phyloP scores from a whole-genome alignment of 1,284 basidiomycete genomes.

The Cerioporus squamosus region DNA sequence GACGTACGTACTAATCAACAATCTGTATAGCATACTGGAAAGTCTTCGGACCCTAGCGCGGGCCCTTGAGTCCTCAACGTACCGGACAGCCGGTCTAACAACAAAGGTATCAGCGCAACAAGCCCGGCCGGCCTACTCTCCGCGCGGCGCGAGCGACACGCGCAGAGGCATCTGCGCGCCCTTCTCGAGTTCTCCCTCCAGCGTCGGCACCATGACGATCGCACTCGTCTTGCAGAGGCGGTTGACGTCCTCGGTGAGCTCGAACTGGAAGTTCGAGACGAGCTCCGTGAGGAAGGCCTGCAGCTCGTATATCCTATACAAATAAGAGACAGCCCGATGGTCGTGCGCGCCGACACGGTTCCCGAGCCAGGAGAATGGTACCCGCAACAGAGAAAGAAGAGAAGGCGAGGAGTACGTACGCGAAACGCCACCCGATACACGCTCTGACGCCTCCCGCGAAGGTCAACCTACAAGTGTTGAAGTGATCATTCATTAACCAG shows the following conservation, averaged over 20 bases:
- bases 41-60: too few species aligned
- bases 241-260: constrained; percentile 43
- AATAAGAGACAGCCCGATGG: too few species aligned
- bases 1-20: too few species aligned
- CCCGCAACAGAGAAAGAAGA: background rate
- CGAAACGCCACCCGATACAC: constrained; percentile 58
- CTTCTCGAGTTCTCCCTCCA: constrained; percentile 51
- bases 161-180: constrained; percentile 57
- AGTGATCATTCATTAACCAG: constrained; percentile 2
- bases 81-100: too few species aligned
- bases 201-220: constrained; percentile 57
- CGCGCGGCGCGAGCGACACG: constrained; percentile 44
- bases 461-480: constrained; percentile 12
- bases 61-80: too few species aligned
- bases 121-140: too few species aligned
- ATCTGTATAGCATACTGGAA: too few species aligned
- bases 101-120: too few species aligned
- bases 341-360: too few species aligned
- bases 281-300: constrained; percentile 53
- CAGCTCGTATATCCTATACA: constrained; percentile 41
- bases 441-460: constrained; percentile 47
- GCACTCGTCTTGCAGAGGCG: constrained; percentile 53
- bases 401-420: constrained; percentile 33
- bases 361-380: too few species aligned
- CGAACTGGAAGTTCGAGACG: constrained; percentile 54